These are phyloP conservation scores for Akanthomyces muscarius DNA, from an alignment of 2,329 filamentous ascomycete genomes.

Conservation along the genomic window DNA sequence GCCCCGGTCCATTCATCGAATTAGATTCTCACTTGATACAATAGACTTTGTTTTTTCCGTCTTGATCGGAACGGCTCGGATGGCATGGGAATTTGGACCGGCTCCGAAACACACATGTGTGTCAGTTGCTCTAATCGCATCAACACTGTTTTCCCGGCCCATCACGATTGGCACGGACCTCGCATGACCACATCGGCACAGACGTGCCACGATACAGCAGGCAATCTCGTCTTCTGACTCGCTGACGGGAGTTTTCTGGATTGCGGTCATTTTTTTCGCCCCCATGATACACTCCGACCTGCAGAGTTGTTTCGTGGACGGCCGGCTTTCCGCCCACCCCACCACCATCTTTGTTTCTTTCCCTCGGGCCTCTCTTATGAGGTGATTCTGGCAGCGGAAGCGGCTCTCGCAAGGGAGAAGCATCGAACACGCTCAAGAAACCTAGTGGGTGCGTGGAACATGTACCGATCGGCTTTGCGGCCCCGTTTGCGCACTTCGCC, in stretches of 20 bases:
- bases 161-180: conserved; percentile 10
- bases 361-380: neutral
- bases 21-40: neutral
- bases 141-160: no score
- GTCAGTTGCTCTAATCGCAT: neutral
- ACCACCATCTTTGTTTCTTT: neutral
- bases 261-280: neutral
- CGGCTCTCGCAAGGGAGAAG: neutral
- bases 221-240: neutral
- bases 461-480: no score
- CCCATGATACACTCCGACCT: conserved; percentile 1
- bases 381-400: neutral
- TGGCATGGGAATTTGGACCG: neutral
- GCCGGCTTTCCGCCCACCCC: neutral
- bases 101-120: neutral
- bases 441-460: no score
- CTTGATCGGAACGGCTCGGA: conserved; percentile 2
- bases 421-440: neutral
- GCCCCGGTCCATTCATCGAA: neutral
- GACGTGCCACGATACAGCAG: neutral
- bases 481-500: no score
- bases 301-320: neutral
- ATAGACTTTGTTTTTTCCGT: no score
- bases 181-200: neutral
- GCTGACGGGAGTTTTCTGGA: no score